phyloP scores from a whole-genome alignment of 2,329 filamentous ascomycete species.

The Colletotrichum viniferum region DNA sequence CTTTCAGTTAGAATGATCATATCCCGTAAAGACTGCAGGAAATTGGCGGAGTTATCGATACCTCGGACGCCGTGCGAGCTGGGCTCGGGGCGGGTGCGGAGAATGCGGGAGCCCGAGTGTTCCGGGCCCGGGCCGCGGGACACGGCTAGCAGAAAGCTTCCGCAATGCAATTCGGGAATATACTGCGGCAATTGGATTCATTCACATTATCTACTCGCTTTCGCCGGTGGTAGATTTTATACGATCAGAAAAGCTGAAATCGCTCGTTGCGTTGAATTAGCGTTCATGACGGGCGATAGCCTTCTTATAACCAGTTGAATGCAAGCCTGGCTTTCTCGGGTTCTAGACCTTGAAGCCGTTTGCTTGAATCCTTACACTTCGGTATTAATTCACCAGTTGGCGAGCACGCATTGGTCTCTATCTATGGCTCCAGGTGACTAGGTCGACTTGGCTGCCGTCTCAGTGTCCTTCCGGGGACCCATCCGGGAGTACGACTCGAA shows the following conservation, averaged over 20 bases:
- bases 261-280: neutral
- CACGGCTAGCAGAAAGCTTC: neutral
- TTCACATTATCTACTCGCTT: neutral
- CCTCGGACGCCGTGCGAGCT: neutral
- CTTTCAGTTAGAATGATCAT: rapidly evolving
- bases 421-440: neutral
- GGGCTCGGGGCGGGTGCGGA: neutral
- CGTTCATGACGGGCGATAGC: neutral
- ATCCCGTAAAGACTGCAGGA: neutral
- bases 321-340: neutral
- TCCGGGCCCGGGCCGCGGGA: neutral
- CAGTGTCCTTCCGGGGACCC: neutral
- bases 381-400: no score
- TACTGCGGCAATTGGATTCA: no score
- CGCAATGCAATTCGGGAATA: neutral
- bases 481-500: neutral
- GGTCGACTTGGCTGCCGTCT: neutral
- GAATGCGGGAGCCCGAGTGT: neutral
- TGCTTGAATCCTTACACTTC: no score
- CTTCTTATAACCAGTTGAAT: neutral
- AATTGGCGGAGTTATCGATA: neutral
- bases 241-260: neutral
- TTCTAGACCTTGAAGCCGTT: neutral
- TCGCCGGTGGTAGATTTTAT: no score
- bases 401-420: neutral